A percentile compares a stretch with the other conserved stretches of the same genome.
Conservation (phyloP, 2,329 filamentous ascomycete species). For the Calcarisporium arbuscula region DNA sequence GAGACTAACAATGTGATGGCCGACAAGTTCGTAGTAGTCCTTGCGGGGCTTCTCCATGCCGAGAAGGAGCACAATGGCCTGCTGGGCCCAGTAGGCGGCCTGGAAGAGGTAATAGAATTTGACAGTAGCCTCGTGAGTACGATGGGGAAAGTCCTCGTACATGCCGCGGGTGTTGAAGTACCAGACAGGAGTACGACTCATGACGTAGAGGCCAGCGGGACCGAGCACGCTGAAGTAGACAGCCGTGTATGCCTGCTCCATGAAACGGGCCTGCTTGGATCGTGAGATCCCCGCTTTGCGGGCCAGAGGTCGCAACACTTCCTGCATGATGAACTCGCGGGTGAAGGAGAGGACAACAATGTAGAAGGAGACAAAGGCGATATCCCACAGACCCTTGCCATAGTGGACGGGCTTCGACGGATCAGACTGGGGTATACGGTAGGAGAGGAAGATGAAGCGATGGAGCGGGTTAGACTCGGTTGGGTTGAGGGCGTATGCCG, state of each 20-base stretch:
- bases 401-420: conserved; percentile 57
- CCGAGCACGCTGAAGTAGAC: conserved; percentile 82
- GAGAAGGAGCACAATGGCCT: conserved; percentile 79
- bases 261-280: conserved; percentile 82
- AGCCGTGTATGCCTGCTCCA: conserved; percentile 94
- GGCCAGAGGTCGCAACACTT: conserved; percentile 72
- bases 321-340: conserved; percentile 93
- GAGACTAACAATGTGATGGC: conserved; percentile 85
- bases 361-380: conserved; percentile 86
- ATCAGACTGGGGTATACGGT: conserved; percentile 54
- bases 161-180: conserved; percentile 90
- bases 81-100: conserved; percentile 92
- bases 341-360: conserved; percentile 86
- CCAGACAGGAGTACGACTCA: conserved; percentile 87
- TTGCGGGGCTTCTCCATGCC: conserved; percentile 90
- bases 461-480: conserved; percentile 71
- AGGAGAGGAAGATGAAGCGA: conserved; percentile 84
- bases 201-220: conserved; percentile 81
- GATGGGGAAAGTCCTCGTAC: conserved; percentile 85
- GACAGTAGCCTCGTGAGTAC: conserved; percentile 70
- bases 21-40: conserved; percentile 89
- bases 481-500: conserved; percentile 69
- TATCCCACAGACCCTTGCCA: conserved; percentile 80
- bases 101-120: conserved; percentile 97
- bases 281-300: conserved; percentile 63